Evolutionary conservation across 2,329 filamentous ascomycete species (phyloP), one percentile per base, ranked within the genome.

Genomic region (Alternaria brassicicola): DNA sequence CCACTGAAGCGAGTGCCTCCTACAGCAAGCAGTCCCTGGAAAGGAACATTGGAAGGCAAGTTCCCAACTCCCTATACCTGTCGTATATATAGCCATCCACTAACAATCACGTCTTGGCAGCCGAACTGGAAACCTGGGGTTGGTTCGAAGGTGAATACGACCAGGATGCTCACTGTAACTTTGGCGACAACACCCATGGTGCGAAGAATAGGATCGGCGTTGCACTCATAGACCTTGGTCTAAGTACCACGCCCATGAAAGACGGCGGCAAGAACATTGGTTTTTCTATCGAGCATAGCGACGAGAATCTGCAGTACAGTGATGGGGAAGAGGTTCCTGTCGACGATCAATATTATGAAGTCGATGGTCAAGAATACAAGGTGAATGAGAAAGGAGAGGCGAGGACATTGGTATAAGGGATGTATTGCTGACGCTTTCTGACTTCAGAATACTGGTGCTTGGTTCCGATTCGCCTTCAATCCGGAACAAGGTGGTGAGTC

Each of bases 61-160:
- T 46, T 13, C 2, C 15, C 15, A n/a, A 35, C 12, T 33, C 12
- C 6, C 12, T 33, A 15, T 45, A 28, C 1, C 8, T 10, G 1
- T 30, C 17, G 2, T 9, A 25, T 30, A 25, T 30, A 2, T 30
- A 45, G 1, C 0, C n/a, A 45, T n/a, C 2, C 25, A n/a, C 28
- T 45, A 17, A 45, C 25, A 45, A 25, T 30, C n/a, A 19, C 23
- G 1, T 45, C 1, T 12, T 12, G 6, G 15, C 2, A 45, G 42
- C n/a, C 12, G 55, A 62, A 2, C 39, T 66, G 13, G 30, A 10
- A 4, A 62, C 39, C 1, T 66, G 62, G 64, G 49, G 46, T 21
- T 66, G 64, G 64, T 17, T 38, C 12, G 45, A 64, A 43, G 26
- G 36, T 19, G 10, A 25, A 19, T 43, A 43, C 30, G 33, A 48